Base-by-base conservation (phyloP, 73 alveolate genomes). In the Durusdinium trenchii region DNA sequence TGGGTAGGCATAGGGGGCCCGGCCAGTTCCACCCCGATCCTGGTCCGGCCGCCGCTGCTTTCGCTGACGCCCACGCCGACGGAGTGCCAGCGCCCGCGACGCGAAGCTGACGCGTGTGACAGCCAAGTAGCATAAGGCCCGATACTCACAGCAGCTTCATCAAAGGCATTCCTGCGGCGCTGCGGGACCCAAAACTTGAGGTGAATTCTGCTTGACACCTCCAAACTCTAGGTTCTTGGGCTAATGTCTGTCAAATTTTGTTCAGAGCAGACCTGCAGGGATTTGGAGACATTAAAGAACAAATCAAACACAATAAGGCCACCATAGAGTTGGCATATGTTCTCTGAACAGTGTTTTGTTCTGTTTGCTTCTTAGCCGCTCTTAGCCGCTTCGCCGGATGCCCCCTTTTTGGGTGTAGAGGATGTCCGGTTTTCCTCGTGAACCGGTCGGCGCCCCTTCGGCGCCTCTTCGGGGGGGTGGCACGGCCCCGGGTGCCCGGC, bases 81-180 rank as follows among this genome's bases (percentile, higher is more conserved):
- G n/a, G n/a, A 60, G n/a, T 32, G 1, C 30, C 18, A 23, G 30
- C 30, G 84, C 36, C 76, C 43, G 76, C 18, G 32, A 62, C 20
- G 6, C 38, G 76, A 40, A 40, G 7, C 40, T 4, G 36, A 35
- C 28, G 79, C 2, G 28, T 64, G 26, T 38, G 47, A 23, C 94
- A 32, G 36, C 96, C 54, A 32, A 32, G 51, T 40, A 57, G 50
- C 98, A n/a, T 69, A 91, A 30, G 98, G 89, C 23, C 98, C 98
- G 26, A 91, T 91, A 46, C 78, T 48, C 78, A 91, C 87, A 4
- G 78, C 76, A 1, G 98, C 98, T 36, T 91, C 98, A 71, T 91
- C 89, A 76, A 79, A 91, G n/a, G 98, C 98, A n/a, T 91, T 91
- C 89, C 98, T 91, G 89, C 46, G 35, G 16, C 45, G 50, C 18